phyloP scores from a whole-genome alignment of 2,329 filamentous ascomycete genomes.

The Aspergillus sp. region DNA sequence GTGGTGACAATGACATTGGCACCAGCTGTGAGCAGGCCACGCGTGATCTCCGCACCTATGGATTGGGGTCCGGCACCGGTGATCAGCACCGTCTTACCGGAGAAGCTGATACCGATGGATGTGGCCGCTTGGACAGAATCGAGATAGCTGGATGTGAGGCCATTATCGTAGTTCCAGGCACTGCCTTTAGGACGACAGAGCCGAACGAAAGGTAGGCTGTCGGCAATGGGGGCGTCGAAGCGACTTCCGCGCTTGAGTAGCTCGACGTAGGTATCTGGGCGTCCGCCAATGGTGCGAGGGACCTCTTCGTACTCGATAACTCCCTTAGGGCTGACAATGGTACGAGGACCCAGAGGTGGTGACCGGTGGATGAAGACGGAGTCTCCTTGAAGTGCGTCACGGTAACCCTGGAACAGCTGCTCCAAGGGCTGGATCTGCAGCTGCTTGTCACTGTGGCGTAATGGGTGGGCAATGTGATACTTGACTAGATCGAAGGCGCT shows the following conservation, averaged over 20 bases:
- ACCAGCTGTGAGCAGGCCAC: constrained; percentile 4
- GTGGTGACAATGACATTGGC: constrained; percentile 10
- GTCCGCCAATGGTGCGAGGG: neutral
- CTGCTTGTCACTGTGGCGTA: neutral
- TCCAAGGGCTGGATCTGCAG: neutral
- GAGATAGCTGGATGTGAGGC: neutral
- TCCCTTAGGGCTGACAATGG: neutral
- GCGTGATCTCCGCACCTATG: constrained; percentile 1
- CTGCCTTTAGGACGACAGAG: neutral
- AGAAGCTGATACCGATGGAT: neutral
- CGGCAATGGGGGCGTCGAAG: neutral
- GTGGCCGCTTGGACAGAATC: neutral
- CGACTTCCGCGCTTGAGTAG: neutral
- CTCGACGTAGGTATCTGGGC: neutral
- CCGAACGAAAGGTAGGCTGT: neutral
- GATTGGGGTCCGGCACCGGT: constrained; percentile 9
- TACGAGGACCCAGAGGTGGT: neutral
- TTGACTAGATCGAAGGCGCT: neutral
- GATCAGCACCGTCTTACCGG: constrained; percentile 3
- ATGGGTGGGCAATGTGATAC: neutral
- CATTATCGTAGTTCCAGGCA: neutral
- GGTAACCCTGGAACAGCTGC: neutral
- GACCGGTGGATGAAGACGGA: neutral
- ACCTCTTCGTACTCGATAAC: neutral
- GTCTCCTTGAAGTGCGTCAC: neutral